Conservation (phyloP, 768 basidiomycete species). For the Arthromyces matolae region DNA sequence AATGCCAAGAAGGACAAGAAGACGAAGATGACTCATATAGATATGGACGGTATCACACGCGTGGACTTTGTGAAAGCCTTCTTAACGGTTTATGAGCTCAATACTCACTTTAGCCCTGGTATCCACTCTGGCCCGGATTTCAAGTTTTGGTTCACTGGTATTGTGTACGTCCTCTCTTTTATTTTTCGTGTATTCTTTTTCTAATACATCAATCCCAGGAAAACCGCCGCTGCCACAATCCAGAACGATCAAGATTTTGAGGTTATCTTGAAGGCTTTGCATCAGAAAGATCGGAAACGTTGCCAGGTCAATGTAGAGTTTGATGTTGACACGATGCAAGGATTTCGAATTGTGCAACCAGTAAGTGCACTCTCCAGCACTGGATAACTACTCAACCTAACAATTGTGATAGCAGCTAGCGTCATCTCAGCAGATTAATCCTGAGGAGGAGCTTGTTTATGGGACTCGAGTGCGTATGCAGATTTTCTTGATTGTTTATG, state of each 20-base stretch:
- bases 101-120: too few relatives aligned
- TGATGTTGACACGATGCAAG: constrained; percentile 21
- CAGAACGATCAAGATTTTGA: neutral
- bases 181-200: too few relatives aligned
- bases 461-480: constrained; percentile 11
- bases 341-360: constrained; percentile 13
- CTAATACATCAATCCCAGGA: too few relatives aligned
- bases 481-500: neutral
- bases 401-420: neutral
- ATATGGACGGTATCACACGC: too few relatives aligned
- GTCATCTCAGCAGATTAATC: neutral
- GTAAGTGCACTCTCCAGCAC: constrained; percentile 14
- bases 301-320: constrained; percentile 13
- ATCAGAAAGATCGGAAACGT: neutral
- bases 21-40: neutral
- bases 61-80: too few relatives aligned
- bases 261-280: neutral
- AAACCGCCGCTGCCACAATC: neutral
- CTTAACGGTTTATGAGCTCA: too few relatives aligned
- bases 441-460: constrained; percentile 15
- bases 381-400: neutral
- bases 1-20: neutral
- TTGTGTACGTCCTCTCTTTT: too few relatives aligned
- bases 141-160: neutral
- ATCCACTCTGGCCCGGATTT: neutral